These are phyloP conservation scores for Phanerodontia chrysosporium DNA, from an alignment of 768 basidiomycete species.

Conservation along the genomic window DNA sequence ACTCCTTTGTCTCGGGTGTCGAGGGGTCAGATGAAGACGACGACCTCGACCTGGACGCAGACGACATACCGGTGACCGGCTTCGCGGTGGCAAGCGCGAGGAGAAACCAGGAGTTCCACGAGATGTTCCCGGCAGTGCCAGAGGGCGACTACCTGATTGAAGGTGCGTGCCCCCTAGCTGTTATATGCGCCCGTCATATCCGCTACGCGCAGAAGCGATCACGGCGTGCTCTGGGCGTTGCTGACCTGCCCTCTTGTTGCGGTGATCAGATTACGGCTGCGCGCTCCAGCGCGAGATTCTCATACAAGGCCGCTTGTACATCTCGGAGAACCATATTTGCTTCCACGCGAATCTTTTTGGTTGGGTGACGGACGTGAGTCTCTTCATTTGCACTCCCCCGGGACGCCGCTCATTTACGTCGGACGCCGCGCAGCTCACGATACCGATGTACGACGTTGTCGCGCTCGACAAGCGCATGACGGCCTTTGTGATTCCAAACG, in stretches of 20 bases:
- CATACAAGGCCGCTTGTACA: constrained; percentile 92
- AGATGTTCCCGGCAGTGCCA: constrained; percentile 82
- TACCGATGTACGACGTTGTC: constrained; percentile 85
- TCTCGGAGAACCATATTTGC: constrained; percentile 98
- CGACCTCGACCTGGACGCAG: constrained; percentile 45
- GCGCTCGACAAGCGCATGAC: constrained; percentile 96
- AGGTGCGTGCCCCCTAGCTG: constrained; percentile 48
- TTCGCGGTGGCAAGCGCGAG: constrained; percentile 97
- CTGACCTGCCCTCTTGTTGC: constrained; percentile 3
- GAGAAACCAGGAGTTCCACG: constrained; percentile 93
- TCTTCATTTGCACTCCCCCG: not conserved
- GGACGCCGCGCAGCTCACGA: constrained; percentile 53
- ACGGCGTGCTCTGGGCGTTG: constrained; percentile 1
- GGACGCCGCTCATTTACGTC: constrained; percentile 10
- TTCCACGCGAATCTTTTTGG: constrained; percentile 99
- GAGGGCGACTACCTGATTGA: constrained; percentile 98
- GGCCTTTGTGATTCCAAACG: constrained; percentile 95
- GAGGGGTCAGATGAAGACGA: constrained; percentile 21
- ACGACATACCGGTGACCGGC: constrained; percentile 89
- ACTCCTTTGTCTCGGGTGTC: constrained; percentile 19
- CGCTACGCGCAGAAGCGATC: not conserved
- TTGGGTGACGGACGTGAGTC: constrained; percentile 92
- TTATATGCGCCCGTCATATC: not conserved
- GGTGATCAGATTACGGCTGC: constrained; percentile 84
- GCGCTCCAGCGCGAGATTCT: constrained; percentile 95